Conservation (phyloP, 2,329 filamentous ascomycete species). For the Bipolaris sorokiniana region DNA sequence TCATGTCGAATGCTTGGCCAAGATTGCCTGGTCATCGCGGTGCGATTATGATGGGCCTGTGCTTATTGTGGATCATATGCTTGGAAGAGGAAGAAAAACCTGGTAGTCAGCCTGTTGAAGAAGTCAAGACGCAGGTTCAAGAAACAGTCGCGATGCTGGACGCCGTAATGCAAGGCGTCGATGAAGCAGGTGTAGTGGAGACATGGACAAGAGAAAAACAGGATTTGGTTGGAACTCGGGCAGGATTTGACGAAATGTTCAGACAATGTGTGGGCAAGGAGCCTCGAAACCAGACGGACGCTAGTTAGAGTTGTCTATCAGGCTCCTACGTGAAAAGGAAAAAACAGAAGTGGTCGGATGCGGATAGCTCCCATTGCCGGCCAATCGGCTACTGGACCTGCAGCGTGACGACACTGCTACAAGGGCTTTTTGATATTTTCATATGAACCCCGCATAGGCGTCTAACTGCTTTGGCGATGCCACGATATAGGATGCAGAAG, state of each 20-base stretch:
- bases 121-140: conserved; percentile 26
- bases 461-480: conserved; percentile 1
- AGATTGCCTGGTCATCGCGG: conserved; percentile 67
- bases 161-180: conserved; percentile 26
- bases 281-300: background rate
- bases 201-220: conserved; percentile 27
- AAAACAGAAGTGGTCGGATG: background rate
- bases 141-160: conserved; percentile 39
- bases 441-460: background rate
- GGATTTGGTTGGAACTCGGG: conserved; percentile 10
- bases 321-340: background rate
- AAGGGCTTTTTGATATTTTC: background rate
- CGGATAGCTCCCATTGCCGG: background rate
- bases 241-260: conserved; percentile 20
- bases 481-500: background rate
- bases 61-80: conserved; percentile 45
- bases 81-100: conserved; percentile 29
- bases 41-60: conserved; percentile 67
- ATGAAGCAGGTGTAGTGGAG: conserved; percentile 11
- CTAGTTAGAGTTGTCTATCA: background rate
- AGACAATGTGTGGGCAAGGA: conserved; percentile 6
- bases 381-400: background rate
- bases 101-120: conserved; percentile 20
- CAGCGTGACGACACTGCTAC: conserved; percentile 15
- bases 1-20: conserved; percentile 72